Base-by-base conservation (phyloP, 768 basidiomycete genomes). In the Strobilomyces echinocephalus region DNA sequence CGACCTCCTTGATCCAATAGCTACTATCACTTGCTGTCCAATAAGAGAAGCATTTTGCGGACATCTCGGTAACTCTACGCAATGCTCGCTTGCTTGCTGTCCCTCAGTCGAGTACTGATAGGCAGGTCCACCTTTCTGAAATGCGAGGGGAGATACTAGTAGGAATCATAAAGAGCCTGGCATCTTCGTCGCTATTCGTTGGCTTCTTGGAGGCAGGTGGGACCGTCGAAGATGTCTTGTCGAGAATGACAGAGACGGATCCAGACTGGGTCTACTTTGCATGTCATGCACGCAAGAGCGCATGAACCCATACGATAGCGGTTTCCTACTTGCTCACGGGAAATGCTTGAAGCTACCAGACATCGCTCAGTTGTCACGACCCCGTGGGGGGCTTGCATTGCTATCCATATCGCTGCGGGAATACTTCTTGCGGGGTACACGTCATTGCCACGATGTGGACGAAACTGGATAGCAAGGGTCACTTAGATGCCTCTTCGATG, bases 361-460 rank as follows among this genome's bases (percentile, higher is more conserved):
- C 15, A 24, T 30, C 44, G 9, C 31, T 45, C 21, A 1, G 30
- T 30, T 30, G 30, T 30, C 30, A 30, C 8, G 9, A 30, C 30
- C 30, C 8, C 28, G 8, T 28, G 8, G 28, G 8, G 28, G 28
- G 4, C 28, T 28, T 8, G 28, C 28, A 28, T 28, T n/a, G n/a
- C 46, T 15, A 16, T 46, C 20, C 33, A 35, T 9, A 40, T 20
- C 20, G 18, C 39, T 11, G 18, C 39, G 5, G 39, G 18, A 40
- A 40, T 40, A 9, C 39, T 10, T 46, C 20, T 34, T 20, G 46
- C 46, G 14, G 46, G 33, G 11, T 46, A 46, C 33, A 34, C 2
- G 45, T 21, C 6, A 46, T 46, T 15, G 46, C 46, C 5, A 46
- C 46, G 20, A 46, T 34, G 68, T 3, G 21, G 21, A 24, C 41